Evolutionary conservation across 768 basidiomycete genomes (phyloP).

Genomic region (Lactarius deliciosus): DNA sequence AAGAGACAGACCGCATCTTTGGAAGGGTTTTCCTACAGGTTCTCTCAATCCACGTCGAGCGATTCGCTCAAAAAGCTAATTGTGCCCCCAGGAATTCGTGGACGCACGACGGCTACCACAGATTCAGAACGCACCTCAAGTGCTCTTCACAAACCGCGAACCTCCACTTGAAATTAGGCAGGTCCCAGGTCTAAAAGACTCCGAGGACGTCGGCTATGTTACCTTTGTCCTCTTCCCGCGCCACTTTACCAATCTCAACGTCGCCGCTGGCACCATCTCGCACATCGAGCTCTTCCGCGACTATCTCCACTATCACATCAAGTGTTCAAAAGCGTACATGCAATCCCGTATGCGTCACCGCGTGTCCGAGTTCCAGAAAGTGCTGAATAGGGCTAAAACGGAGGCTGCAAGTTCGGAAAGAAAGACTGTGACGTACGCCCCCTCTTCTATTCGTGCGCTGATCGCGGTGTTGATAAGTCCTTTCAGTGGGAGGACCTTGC

Average conservation of each 20-base stretch:
- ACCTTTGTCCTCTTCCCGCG: slow-evolving; percentile 83
- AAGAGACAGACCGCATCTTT: slow-evolving; percentile 96
- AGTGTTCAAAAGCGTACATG: slow-evolving; percentile 98
- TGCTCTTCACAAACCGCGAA: slow-evolving; percentile 90
- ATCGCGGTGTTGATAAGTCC: slow-evolving; percentile 7
- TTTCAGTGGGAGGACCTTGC: slow-evolving; percentile 29
- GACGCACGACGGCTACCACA: slow-evolving; percentile 93
- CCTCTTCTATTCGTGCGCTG: background rate
- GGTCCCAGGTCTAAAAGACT: slow-evolving; percentile 71
- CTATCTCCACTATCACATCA: slow-evolving; percentile 99
- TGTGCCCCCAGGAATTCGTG: slow-evolving; percentile 82
- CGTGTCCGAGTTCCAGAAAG: slow-evolving; percentile 93
- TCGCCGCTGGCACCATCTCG: slow-evolving; percentile 80
- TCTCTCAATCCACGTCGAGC: slow-evolving; percentile 23
- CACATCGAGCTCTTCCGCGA: slow-evolving; percentile 97
- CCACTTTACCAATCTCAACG: slow-evolving; percentile 74
- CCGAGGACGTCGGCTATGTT: slow-evolving; percentile 49
- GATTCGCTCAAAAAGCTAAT: slow-evolving; percentile 3
- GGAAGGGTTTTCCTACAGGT: slow-evolving; percentile 99
- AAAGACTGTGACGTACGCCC: slow-evolving; percentile 84
- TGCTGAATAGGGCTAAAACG: slow-evolving; percentile 93
- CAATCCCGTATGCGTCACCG: slow-evolving; percentile 94
- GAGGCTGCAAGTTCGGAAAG: slow-evolving; percentile 79
- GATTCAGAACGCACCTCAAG: slow-evolving; percentile 96
- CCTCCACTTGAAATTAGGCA: slow-evolving; percentile 96